Conservation (phyloP, 2,329 filamentous ascomycete species). For the Helminthosporium solani region DNA sequence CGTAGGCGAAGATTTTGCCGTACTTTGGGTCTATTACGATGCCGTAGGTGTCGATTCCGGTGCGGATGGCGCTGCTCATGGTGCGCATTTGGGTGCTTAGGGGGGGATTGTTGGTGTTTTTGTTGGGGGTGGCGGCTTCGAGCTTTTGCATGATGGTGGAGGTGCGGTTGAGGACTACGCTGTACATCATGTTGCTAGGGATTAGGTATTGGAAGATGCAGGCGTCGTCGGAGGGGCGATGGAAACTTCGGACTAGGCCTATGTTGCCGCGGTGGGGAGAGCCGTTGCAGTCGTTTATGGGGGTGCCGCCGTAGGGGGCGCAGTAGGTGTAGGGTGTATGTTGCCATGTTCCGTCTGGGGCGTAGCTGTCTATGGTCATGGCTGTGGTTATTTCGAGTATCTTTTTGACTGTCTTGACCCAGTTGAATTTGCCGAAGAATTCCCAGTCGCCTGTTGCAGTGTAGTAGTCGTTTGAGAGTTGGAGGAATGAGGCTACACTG, state of each 20-base stretch:
- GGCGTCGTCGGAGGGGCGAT: slow-evolving; percentile 52
- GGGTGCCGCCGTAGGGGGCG: slow-evolving; percentile 46
- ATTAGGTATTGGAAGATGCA: slow-evolving; percentile 54
- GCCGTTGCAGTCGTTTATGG: slow-evolving; percentile 56
- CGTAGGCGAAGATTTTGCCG: slow-evolving; percentile 49
- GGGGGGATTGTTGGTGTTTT: slow-evolving; percentile 31
- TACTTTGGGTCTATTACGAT: slow-evolving; percentile 37
- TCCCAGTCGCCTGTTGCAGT: slow-evolving; percentile 47
- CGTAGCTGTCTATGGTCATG: slow-evolving; percentile 51
- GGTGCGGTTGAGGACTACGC: slow-evolving; percentile 58
- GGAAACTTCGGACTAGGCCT: slow-evolving; percentile 52
- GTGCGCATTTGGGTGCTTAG: slow-evolving; percentile 58
- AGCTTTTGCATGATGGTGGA: slow-evolving; percentile 54
- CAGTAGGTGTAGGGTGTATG: slow-evolving; percentile 50
- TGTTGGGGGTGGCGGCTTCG: slow-evolving; percentile 25
- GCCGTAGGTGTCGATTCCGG: slow-evolving; percentile 47
- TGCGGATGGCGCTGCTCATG: slow-evolving; percentile 50
- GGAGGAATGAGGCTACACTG: slow-evolving; percentile 52
- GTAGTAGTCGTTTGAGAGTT: slow-evolving; percentile 50
- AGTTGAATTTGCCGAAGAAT: slow-evolving; percentile 50
- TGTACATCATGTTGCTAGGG: slow-evolving; percentile 69
- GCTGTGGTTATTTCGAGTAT: slow-evolving; percentile 47
- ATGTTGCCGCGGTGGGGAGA: slow-evolving; percentile 50
- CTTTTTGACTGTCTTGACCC: slow-evolving; percentile 47
- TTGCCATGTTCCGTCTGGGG: slow-evolving; percentile 46